phyloP scores from a whole-genome alignment of 371 early-diverging fungal genomes.

The Syncephalastrum contaminatum region DNA sequence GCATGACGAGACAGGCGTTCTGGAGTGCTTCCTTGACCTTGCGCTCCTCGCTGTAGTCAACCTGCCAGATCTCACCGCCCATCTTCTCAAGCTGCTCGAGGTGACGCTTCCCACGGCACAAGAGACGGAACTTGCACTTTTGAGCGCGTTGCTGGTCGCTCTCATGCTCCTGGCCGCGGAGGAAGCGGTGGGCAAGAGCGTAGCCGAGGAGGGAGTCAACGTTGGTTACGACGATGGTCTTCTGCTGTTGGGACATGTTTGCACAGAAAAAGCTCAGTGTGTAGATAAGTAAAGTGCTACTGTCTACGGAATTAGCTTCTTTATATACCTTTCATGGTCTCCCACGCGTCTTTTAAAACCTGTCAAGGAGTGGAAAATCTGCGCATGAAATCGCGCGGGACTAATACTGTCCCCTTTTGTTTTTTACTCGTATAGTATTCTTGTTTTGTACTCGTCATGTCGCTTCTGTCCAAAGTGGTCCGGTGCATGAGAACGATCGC shows the following conservation, averaged over 20 bases:
- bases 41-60: slow-evolving; percentile 31
- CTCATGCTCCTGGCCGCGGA: slow-evolving; percentile 15
- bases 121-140: slow-evolving; percentile 20
- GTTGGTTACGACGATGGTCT: slow-evolving; percentile 30
- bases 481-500: slow-evolving; percentile 82
- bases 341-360: slow-evolving; percentile 7
- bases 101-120: slow-evolving; percentile 25
- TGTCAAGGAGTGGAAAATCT: no score
- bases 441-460: slow-evolving; percentile 32
- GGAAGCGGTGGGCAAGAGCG: slow-evolving; percentile 30
- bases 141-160: background rate
- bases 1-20: slow-evolving; percentile 15
- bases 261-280: background rate
- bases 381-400: no score
- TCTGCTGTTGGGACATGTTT: slow-evolving; percentile 26
- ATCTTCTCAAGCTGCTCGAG: slow-evolving; percentile 25
- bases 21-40: slow-evolving; percentile 21
- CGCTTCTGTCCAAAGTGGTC: slow-evolving; percentile 56
- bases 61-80: slow-evolving; percentile 32
- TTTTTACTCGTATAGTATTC: background rate
- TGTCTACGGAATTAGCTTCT: background rate
- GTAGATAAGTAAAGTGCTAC: background rate
- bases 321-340: slow-evolving; percentile 3
- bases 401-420: background rate
- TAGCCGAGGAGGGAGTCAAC: slow-evolving; percentile 37